Base-by-base conservation (phyloP, 305 asterid genomes). In the Withania somnifera region DNA sequence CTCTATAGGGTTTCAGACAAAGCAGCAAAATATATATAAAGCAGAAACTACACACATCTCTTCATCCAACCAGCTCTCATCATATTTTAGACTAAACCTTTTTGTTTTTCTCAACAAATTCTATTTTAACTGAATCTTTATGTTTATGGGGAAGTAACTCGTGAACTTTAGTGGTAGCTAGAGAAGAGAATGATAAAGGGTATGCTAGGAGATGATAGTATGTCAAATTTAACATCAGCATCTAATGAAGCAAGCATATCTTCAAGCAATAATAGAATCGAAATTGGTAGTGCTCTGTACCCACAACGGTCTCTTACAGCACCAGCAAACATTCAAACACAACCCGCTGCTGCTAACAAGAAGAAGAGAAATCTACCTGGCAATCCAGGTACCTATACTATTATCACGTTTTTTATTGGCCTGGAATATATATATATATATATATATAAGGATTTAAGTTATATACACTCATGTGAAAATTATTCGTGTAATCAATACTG, bases 361-460 rank as follows among this genome's bases (percentile, higher is more conserved):
- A 91, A 88, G 87, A 86, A 89, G 87, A 86, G 97, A 84, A 92
- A 92, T 77, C 93, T 89, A 40, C 94, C 97, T 10, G 97, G 97
- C 60, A 90, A 91, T 84, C 97, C 97, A 19, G 97, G 97, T 89
- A 77, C 17, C 17, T 56, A 61, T 40, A 63, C 24, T n/a, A n/a
- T n/a, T n/a, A n/a, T n/a, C n/a, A 36, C 40, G 5, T 36, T 36
- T 36, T 5, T 36, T 6, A 7, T 36, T 36, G 40, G 40, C 40
- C 0, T 36, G 40, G 63, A 24, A 75, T 45, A 77, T 15, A 51
- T 32, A 54, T 15, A 38, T 14, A 30, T 30, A 4, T n/a, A n/a
- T n/a, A n/a, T n/a, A n/a, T n/a, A 24, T 20, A 19, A 71, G 22
- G 6, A 8, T 28, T 17, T 76, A 51, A 76, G 77, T 19, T 34